Evolutionary conservation across 371 early-diverging fungal species (phyloP), one percentile per base, ranked within the genome.

Genomic region (Mortierella sp.): DNA sequence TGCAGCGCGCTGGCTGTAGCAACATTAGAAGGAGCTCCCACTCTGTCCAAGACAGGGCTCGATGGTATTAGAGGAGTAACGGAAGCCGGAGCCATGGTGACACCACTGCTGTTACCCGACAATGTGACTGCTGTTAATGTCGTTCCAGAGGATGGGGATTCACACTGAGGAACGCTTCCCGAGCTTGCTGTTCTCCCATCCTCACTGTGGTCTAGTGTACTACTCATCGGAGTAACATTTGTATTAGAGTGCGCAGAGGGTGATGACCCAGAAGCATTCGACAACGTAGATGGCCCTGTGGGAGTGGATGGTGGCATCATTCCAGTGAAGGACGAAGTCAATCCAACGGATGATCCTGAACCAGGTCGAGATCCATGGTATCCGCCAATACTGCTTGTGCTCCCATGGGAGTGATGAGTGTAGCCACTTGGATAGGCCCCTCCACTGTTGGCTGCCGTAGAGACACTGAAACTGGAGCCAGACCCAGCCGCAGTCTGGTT

Each of bases 381-480:
- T 26, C 80, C 80, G 5, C 80, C 65, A 62, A 79, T 75, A 37
- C 80, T 79, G 54, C 68, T 79, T 5, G 67, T 75, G 57, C 80
- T 79, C 32, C 80, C 80, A 58, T 75, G 80, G 2, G 80, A 32
- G 52, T 79, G 80, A 66, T 78, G 70, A 61, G 69, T 79, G 28
- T 79, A 79, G 10, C 80, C 80, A n/a, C 72, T 51, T 30, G 80
- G 72, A 43, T 75, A 79, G 26, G n/a, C 43, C 5, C 55, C 59
- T 3, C 72, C 72, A 11, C 66, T 66, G 37, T 51, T 66, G 8
- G 69, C 43, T 5, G 37, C 49, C 32, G 55, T 64, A 1, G 70
- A 51, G 14, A 40, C 37, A 39, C 66, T 60, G 16, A 74, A 74
- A 28, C 54, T 60, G 12, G 65, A 51, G 20, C 66, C 66, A 30